Evolutionary conservation across 176 grass and related monocot genomes (phyloP), one percentile per base, ranked within the genome.

Genomic region (Carex kokanica): DNA sequence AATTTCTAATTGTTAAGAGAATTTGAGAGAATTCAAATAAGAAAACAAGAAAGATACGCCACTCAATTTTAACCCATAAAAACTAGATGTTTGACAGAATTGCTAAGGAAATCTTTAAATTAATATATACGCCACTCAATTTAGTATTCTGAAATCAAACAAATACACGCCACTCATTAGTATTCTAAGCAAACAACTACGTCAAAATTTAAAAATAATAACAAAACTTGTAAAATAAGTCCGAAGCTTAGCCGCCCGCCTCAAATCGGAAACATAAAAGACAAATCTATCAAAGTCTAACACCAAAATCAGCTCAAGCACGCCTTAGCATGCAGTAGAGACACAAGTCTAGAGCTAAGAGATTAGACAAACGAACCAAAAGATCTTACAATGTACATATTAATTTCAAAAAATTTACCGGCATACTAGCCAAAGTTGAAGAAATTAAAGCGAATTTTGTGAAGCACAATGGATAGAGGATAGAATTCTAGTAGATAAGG

Each of bases 281-380:
- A 65, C 8, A 43, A 43, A 49, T 49, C 16, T n/a, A 45, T 45
- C 24, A 2, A 73, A 73, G 2, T 71, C n/a, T 4, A 51, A 51
- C 41, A 49, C 36, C n/a, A 73, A 71, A 73, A 47, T 73, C 18
- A 73, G 24, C 18, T 73, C 69, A 73, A 73, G 34, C 66, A 43
- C 34, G 34, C 36, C 6, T 41, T n/a, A 70, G 25, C 34, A 69
- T 20, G 9, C 68, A 21, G 8, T 45, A 43, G 9, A 13, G 41
- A 47, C 1, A 45, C 4, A 49, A 73, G n/a, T 73, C 17, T 3
- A 49, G 9, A 49, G n/a, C 20, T 49, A 47, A 49, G n/a, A 73
- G 3, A 73, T 73, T 49, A 21, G 1, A 14, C 9, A 73, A 73
- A 73, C 69, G 8, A 21, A 51, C 40, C n/a, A 25, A 47, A 56